Percentiles rank a stretch among this genome's conserved stretches.
Conservation (phyloP, 2,329 filamentous ascomycete species). For the Metarhizium humberi region DNA sequence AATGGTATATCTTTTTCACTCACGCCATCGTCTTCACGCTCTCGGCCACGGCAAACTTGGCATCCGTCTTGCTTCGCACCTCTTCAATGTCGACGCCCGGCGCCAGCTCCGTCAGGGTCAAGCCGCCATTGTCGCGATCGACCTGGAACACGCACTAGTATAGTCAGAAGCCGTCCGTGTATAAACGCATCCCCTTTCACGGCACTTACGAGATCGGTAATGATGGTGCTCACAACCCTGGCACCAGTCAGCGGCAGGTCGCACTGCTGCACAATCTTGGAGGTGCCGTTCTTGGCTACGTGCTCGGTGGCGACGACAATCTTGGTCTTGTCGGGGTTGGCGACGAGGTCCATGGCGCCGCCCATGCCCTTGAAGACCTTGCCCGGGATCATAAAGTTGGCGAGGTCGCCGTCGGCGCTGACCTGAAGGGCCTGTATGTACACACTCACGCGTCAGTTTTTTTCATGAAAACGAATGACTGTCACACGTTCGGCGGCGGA, state of each 20-base stretch:
- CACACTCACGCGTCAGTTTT: no score
- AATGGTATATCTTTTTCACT: neutral
- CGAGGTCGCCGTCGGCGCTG: conserved; percentile 66
- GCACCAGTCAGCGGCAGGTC: conserved; percentile 57
- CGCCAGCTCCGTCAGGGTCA: conserved; percentile 63
- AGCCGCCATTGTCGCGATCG: conserved; percentile 47
- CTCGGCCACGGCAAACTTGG: conserved; percentile 54
- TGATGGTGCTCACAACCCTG: conserved; percentile 60
- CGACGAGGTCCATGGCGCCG: conserved; percentile 65
- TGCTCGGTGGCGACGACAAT: conserved; percentile 65
- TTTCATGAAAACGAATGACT: neutral
- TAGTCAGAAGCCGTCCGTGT: conserved; percentile 4
- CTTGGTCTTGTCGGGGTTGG: conserved; percentile 62
- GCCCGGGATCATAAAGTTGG: conserved; percentile 86
- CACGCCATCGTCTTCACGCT: conserved; percentile 40
- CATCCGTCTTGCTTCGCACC: conserved; percentile 60
- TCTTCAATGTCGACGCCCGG: conserved; percentile 60
- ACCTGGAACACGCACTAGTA: conserved; percentile 60
- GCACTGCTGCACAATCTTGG: conserved; percentile 58
- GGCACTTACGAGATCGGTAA: conserved; percentile 58
- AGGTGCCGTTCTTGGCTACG: conserved; percentile 56
- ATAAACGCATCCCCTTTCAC: neutral
- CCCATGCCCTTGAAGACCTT: conserved; percentile 87
- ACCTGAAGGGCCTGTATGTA: conserved; percentile 57
- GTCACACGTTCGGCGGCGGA: conserved; percentile 1